phyloP scores from a whole-genome alignment of 306 rosid genomes.

The Nissolia schottii region DNA sequence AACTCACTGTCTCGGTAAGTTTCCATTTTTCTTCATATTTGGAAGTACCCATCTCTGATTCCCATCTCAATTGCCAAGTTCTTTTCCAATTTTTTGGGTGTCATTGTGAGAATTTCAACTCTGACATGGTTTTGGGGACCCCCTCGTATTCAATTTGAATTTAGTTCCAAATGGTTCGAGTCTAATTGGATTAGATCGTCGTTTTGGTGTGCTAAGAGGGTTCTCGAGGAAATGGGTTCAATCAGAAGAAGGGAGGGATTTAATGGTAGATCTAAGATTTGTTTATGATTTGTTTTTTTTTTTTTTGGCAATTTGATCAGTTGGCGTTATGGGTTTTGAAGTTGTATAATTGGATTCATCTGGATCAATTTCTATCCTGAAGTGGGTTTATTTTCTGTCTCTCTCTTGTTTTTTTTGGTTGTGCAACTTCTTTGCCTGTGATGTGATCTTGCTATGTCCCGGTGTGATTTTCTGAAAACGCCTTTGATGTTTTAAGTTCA shows the following conservation, averaged over 20 bases:
- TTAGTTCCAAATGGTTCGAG: constrained; percentile 2
- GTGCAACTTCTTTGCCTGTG: not conserved
- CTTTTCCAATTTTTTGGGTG: not conserved
- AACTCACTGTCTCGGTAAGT: constrained; percentile 16
- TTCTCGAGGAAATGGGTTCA: not conserved
- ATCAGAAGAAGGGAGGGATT: constrained; percentile 10
- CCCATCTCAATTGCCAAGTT: not conserved
- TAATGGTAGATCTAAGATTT: constrained; percentile 19
- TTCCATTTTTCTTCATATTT: not conserved
- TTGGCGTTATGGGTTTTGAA: not conserved
- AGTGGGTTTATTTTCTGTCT: not conserved
- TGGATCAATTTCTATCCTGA: not conserved
- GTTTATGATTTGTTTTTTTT: not conserved
- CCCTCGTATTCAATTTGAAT: constrained; percentile 1
- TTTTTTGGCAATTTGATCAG: not conserved
- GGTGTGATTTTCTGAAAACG: not conserved
- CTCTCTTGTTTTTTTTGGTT: not conserved
- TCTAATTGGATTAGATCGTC: not conserved
- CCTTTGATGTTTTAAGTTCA: not conserved
- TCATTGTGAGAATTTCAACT: constrained; percentile 11
- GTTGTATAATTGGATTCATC: constrained; percentile 7
- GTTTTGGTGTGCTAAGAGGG: not conserved
- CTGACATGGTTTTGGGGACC: not conserved
- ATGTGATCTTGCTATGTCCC: not conserved
- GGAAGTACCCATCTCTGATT: not conserved